Percentiles rank a stretch among this genome's conserved stretches.
Evolutionary conservation across 2,329 filamentous ascomycete species (phyloP).

Genomic region (Xylariaceae sp.): DNA sequence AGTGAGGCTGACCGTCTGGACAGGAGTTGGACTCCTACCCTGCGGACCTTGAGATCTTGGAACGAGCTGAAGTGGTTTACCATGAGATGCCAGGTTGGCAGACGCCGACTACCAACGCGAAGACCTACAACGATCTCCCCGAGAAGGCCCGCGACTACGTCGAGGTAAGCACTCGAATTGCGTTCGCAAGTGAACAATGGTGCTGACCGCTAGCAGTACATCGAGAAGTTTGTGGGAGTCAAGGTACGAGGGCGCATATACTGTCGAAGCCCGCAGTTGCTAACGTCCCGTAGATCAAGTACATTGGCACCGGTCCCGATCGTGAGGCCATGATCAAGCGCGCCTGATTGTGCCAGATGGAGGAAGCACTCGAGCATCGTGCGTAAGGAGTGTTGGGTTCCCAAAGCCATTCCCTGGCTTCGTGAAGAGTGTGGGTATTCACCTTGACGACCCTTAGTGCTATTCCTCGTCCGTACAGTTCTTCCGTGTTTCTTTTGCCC

Average conservation of each 20-base stretch:
- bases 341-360: too few species aligned
- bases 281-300: neutral
- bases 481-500: too few species aligned
- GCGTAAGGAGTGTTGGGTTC: too few species aligned
- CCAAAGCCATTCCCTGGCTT: too few species aligned
- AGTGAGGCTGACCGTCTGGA: constrained; percentile 1
- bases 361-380: too few species aligned
- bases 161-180: neutral
- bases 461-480: too few species aligned
- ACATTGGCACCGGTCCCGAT: constrained; percentile 1
- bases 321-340: constrained; percentile 3
- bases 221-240: constrained; percentile 7
- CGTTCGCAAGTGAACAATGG: neutral
- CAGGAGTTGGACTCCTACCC: constrained; percentile 5
- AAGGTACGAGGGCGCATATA: neutral
- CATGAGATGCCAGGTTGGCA: constrained; percentile 8
- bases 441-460: too few species aligned
- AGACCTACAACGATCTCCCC: constrained; percentile 3
- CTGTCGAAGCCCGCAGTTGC: neutral
- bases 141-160: constrained; percentile 5
- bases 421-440: too few species aligned
- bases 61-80: constrained; percentile 5
- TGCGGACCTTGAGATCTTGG: constrained; percentile 2
- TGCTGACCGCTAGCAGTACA: neutral
- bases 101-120: constrained; percentile 4